phyloP scores from a whole-genome alignment of 805 yeast species.

The Candida suzukii region DNA sequence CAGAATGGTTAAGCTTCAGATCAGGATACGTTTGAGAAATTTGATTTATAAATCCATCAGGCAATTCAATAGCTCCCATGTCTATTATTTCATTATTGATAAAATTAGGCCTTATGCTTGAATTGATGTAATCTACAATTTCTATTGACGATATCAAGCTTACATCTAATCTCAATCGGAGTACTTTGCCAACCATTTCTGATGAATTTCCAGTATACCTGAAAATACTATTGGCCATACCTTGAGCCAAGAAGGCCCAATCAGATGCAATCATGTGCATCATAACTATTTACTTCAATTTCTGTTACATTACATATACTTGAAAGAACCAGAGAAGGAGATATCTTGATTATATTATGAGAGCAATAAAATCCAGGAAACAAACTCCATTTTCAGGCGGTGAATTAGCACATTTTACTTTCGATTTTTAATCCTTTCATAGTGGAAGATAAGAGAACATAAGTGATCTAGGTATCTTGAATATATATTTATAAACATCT shows the following conservation, averaged over 20 bases:
- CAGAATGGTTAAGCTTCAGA: constrained; percentile 7
- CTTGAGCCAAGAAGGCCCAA: constrained; percentile 39
- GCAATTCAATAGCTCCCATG: constrained; percentile 8
- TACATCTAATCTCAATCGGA: constrained; percentile 30
- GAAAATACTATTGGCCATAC: constrained; percentile 43
- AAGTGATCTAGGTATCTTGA: no score
- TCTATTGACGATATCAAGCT: constrained; percentile 32
- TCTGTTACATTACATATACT: no score
- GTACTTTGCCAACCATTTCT: constrained; percentile 27
- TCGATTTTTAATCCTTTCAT: no score
- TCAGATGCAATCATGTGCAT: background rate
- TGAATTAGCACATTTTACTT: no score
- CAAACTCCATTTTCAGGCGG: no score
- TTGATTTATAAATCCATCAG: constrained; percentile 1
- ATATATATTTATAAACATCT: no score
- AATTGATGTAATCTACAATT: constrained; percentile 32
- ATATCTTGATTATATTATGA: no score
- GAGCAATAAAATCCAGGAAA: no score
- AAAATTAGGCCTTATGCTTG: constrained; percentile 3
- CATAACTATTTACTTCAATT: background rate
- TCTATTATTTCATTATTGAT: constrained; percentile 8
- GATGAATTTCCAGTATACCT: constrained; percentile 30
- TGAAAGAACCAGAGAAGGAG: no score
- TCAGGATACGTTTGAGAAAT: background rate
- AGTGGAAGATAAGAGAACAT: no score